phyloP scores from a whole-genome alignment of 2,329 filamentous ascomycete species.

The Cryphonectria carpinicola region DNA sequence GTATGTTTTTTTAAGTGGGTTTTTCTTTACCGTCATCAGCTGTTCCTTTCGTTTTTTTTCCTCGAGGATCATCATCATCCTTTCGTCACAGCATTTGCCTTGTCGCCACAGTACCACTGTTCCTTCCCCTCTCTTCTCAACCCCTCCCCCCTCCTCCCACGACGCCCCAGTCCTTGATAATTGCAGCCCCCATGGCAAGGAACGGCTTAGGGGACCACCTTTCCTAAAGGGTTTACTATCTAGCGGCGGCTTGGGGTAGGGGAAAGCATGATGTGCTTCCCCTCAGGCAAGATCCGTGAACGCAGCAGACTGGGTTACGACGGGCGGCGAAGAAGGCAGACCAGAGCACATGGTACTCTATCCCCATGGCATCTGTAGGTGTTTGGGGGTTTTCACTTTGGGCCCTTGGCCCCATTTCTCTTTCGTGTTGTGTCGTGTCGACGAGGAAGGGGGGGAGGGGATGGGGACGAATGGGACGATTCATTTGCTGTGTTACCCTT shows the following conservation, averaged over 20 bases:
- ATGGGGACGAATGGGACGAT: background rate
- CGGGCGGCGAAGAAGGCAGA: background rate
- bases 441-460: too few species aligned
- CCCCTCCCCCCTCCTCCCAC: too few species aligned
- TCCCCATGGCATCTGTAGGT: too few species aligned
- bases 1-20: too few species aligned
- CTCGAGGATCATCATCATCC: background rate
- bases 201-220: too few species aligned
- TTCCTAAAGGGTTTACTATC: background rate
- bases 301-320: too few species aligned
- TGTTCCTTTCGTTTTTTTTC: background rate
- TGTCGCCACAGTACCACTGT: background rate
- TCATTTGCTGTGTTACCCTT: background rate
- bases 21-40: too few species aligned
- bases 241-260: background rate
- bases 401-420: background rate
- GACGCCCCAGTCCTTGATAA: background rate
- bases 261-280: background rate
- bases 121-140: too few species aligned
- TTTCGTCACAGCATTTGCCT: background rate
- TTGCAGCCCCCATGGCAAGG: too few species aligned
- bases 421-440: background rate
- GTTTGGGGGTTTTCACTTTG: too few species aligned
- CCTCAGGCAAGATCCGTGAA: background rate
- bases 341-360: background rate